A percentile compares a stretch with the other conserved stretches of the same genome.
phyloP scores from a whole-genome alignment of 441 rosid genomes.

The Pelargonium myrrhifolium region DNA sequence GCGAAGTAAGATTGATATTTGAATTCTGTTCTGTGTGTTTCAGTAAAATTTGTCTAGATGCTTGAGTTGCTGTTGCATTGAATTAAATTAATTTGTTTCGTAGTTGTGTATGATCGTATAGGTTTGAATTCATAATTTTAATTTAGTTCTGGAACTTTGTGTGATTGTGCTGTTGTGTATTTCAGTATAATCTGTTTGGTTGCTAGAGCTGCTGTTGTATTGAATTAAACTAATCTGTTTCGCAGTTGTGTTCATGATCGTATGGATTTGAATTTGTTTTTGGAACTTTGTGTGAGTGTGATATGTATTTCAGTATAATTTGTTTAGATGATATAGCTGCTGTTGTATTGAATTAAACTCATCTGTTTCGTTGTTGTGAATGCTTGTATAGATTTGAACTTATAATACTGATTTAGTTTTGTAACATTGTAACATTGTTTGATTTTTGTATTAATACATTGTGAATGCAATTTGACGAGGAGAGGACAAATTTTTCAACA shows the following conservation, averaged over 20 bases:
- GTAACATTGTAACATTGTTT: neutral
- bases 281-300: neutral
- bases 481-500: no score
- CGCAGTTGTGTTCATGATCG: neutral
- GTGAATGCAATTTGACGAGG: no score
- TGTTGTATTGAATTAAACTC: neutral
- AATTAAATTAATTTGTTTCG: neutral
- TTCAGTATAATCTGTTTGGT: neutral
- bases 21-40: no score
- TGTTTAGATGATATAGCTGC: neutral
- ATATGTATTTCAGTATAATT: neutral
- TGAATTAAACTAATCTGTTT: neutral
- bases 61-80: neutral
- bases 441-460: neutral
- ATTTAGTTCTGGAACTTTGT: neutral
- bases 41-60: neutral
- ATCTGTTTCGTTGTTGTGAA: no score
- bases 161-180: neutral
- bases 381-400: neutral
- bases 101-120: neutral
- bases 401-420: neutral
- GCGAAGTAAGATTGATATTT: conserved; percentile 17
- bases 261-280: neutral
- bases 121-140: neutral
- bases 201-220: neutral